Conservation (phyloP, 2,329 filamentous ascomycete genomes). For the Diaporthe caulivora region DNA sequence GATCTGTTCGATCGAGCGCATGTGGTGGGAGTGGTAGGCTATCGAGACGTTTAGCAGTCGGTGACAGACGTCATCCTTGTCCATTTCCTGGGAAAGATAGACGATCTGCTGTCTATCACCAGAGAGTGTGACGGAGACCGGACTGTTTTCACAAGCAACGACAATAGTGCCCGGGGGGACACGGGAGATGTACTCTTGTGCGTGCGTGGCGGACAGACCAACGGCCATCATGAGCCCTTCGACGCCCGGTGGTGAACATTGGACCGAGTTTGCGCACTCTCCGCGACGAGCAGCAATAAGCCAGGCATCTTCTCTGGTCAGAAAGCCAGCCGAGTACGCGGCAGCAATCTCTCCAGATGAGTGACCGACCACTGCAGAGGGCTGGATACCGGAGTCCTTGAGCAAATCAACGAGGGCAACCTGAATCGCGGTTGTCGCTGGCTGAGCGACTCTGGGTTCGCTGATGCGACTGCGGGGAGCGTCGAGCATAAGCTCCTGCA, state of each 20-base stretch:
- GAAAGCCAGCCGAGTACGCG: conserved; percentile 54
- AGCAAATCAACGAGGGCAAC: conserved; percentile 46
- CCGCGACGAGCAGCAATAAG: conserved; percentile 58
- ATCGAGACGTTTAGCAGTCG: conserved; percentile 52
- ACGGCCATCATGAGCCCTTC: conserved; percentile 58
- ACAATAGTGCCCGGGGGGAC: conserved; percentile 43
- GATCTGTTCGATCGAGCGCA: conserved; percentile 53
- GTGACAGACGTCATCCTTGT: conserved; percentile 48
- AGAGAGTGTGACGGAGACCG: conserved; percentile 58
- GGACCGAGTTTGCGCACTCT: conserved; percentile 49
- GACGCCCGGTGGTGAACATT: conserved; percentile 44
- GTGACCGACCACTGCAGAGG: conserved; percentile 54
- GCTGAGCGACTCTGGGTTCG: conserved; percentile 36
- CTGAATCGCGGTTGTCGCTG: conserved; percentile 37
- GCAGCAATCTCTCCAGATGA: conserved; percentile 63
- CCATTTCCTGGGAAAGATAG: conserved; percentile 49
- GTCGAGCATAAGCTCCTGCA: conserved; percentile 34
- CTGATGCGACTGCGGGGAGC: conserved; percentile 31
- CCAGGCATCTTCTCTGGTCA: conserved; percentile 55
- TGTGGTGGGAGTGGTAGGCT: conserved; percentile 61
- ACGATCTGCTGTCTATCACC: conserved; percentile 51
- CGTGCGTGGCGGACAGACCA: conserved; percentile 48
- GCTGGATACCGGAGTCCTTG: conserved; percentile 30
- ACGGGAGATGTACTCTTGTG: conserved; percentile 45
- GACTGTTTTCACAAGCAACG: conserved; percentile 60